Conservation (phyloP, 345 rosid species). For the Sonneratia caseolaris region DNA sequence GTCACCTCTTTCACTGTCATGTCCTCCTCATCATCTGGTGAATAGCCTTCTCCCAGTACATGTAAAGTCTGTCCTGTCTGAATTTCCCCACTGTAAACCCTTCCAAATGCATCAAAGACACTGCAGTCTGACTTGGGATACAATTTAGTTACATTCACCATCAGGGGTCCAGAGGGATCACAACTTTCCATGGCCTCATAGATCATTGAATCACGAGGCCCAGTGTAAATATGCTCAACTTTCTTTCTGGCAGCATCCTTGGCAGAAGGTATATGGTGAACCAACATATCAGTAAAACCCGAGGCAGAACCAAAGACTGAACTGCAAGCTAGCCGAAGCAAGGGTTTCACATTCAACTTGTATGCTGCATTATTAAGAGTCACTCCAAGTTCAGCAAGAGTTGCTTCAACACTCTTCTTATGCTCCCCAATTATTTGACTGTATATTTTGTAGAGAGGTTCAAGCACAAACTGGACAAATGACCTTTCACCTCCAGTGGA, state of each 20-base stretch:
- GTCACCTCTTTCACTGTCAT: conserved; percentile 92
- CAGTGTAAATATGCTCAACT: conserved; percentile 74
- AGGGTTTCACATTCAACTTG: conserved; percentile 83
- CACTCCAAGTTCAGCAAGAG: conserved; percentile 93
- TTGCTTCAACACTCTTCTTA: conserved; percentile 89
- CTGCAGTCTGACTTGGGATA: conserved; percentile 98
- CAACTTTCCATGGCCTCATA: conserved; percentile 79
- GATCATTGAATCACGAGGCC: conserved; percentile 58
- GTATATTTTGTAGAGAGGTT: conserved; percentile 92
- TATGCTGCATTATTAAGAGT: conserved; percentile 86
- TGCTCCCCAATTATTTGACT: conserved; percentile 99
- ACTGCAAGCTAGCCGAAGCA: conserved; percentile 86
- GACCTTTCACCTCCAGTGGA: conserved; percentile 85
- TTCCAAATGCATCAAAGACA: conserved; percentile 89
- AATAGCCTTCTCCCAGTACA: conserved; percentile 93
- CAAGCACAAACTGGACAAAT: conserved; percentile 86
- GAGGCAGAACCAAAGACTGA: conserved; percentile 90
- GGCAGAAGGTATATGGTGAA: conserved; percentile 90
- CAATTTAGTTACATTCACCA: conserved; percentile 90
- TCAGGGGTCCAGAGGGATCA: conserved; percentile 82
- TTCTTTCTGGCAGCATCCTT: conserved; percentile 73
- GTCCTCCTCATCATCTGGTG: conserved; percentile 96
- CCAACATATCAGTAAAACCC: conserved; percentile 97
- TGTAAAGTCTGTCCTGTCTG: conserved; percentile 88
- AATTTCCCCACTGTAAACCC: conserved; percentile 85